phyloP scores from a whole-genome alignment of 352 stramenopile species.

The Globisporangium uncinulatum region DNA sequence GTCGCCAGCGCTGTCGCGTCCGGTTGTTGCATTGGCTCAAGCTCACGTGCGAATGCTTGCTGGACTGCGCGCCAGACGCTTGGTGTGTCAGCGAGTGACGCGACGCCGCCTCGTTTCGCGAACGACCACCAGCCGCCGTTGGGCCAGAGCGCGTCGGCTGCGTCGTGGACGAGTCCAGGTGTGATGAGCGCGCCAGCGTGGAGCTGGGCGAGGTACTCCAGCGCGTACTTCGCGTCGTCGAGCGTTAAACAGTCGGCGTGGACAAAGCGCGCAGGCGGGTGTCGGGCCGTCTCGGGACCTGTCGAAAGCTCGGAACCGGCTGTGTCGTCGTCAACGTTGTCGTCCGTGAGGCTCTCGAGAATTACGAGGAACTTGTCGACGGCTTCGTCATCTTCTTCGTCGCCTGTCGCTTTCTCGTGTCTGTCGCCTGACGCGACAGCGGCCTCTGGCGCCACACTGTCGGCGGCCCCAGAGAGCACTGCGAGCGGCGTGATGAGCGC shows the following conservation, averaged over 20 bases:
- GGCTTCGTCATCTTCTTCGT: constrained; percentile 6
- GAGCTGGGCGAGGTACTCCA: constrained; percentile 43
- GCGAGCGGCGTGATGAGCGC: constrained; percentile 37
- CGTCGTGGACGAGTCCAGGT: constrained; percentile 17
- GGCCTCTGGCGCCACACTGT: background rate
- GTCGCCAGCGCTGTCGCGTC: constrained; percentile 8
- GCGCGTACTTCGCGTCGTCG: constrained; percentile 28
- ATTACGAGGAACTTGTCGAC: constrained; percentile 47
- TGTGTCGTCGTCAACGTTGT: background rate
- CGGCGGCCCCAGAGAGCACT: constrained; percentile 29
- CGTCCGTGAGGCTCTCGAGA: constrained; percentile 32
- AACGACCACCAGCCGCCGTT: constrained; percentile 55
- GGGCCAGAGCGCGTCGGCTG: constrained; percentile 29
- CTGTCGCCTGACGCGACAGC: too few species aligned
- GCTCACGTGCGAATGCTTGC: constrained; percentile 19
- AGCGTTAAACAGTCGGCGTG: constrained; percentile 30
- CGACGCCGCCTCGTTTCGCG: constrained; percentile 40
- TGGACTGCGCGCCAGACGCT: constrained; percentile 42
- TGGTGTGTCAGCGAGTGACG: constrained; percentile 25
- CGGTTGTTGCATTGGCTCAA: background rate
- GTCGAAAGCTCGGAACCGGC: background rate
- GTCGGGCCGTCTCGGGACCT: background rate
- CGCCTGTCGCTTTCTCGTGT: background rate
- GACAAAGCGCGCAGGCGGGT: constrained; percentile 13
- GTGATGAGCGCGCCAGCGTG: constrained; percentile 32